Conservation (phyloP, 768 basidiomycete genomes). For the Mycena kentingensis region DNA sequence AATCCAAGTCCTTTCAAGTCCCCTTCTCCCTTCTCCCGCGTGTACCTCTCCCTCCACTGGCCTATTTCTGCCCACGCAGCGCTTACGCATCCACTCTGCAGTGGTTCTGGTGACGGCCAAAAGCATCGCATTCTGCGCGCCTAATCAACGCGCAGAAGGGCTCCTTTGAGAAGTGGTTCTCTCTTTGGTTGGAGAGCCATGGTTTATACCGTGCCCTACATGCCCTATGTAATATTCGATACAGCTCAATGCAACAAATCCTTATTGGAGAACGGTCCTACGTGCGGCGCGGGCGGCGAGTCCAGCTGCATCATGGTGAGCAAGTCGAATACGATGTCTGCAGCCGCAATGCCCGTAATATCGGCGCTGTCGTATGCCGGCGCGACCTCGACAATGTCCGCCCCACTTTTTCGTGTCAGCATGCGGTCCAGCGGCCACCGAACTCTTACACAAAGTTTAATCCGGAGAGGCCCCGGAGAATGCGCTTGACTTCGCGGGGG, state of each 20-base stretch:
- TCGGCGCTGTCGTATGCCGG: constrained; percentile 56
- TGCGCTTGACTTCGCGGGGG: constrained; percentile 61
- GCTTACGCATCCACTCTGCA: constrained; percentile 4
- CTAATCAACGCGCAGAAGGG: constrained; percentile 3
- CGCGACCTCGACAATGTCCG: constrained; percentile 55
- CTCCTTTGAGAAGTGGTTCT: constrained; percentile 3
- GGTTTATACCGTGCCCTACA: constrained; percentile 1
- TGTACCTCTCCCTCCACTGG: background rate
- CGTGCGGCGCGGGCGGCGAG: constrained; percentile 25
- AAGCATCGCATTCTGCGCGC: background rate
- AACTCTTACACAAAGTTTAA: constrained; percentile 58
- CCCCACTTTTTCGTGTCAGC: constrained; percentile 35
- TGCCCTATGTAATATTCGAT: too few relatives aligned
- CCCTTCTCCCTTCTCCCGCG: background rate
- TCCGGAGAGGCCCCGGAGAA: constrained; percentile 60
- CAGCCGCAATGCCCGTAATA: constrained; percentile 45
- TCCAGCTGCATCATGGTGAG: constrained; percentile 39
- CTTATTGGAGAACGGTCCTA: constrained; percentile 7
- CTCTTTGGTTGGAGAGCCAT: background rate
- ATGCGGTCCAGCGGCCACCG: constrained; percentile 19
- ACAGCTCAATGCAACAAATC: too few relatives aligned
- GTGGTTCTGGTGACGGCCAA: constrained; percentile 4
- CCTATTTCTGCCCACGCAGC: constrained; percentile 5
- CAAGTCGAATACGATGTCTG: constrained; percentile 49
- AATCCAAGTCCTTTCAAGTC: too few relatives aligned